Conservation (phyloP, 2,329 filamentous ascomycete species). For the Diaporthe citriasiana region DNA sequence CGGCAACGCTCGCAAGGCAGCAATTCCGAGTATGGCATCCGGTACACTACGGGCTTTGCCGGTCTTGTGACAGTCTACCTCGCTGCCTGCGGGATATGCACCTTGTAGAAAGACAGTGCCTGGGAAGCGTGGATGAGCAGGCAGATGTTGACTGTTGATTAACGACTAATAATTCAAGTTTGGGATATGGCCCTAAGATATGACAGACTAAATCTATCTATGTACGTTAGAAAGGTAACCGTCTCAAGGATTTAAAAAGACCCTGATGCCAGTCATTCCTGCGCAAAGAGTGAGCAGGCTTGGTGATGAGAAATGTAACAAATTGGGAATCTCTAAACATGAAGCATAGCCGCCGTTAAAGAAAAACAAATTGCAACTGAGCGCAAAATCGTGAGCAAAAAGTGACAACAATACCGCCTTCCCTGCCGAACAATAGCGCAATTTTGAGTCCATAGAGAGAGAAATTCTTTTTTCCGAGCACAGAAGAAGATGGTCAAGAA, state of each 20-base stretch:
- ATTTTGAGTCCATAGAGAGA: neutral
- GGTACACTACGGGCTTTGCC: neutral
- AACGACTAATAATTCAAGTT: conserved; percentile 17
- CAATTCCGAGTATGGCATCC: neutral
- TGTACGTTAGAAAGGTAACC: conserved; percentile 21
- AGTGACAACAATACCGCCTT: neutral
- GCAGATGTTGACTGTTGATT: neutral
- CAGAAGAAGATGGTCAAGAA: conserved; percentile 7
- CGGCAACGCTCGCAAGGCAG: conserved; percentile 10
- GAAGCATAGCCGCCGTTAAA: conserved; percentile 10
- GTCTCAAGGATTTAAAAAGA: neutral
- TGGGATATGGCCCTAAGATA: conserved; percentile 19
- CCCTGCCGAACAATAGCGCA: neutral
- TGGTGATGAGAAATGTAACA: neutral
- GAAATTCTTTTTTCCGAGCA: conserved; percentile 19
- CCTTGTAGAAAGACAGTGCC: neutral
- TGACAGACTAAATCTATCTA: conserved; percentile 36
- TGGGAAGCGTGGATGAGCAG: neutral
- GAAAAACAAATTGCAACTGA: neutral
- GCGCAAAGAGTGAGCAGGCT: conserved; percentile 2
- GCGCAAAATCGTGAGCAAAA: neutral
- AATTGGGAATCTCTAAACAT: conserved; percentile 38
- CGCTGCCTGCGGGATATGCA: neutral
- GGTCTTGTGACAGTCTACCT: conserved; percentile 8
- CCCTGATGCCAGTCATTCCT: neutral